A percentile compares a stretch with the other conserved stretches of the same genome.
Evolutionary conservation across 23 red algal genomes (phyloP).

Genomic region (Gracilariopsis chorda): DNA sequence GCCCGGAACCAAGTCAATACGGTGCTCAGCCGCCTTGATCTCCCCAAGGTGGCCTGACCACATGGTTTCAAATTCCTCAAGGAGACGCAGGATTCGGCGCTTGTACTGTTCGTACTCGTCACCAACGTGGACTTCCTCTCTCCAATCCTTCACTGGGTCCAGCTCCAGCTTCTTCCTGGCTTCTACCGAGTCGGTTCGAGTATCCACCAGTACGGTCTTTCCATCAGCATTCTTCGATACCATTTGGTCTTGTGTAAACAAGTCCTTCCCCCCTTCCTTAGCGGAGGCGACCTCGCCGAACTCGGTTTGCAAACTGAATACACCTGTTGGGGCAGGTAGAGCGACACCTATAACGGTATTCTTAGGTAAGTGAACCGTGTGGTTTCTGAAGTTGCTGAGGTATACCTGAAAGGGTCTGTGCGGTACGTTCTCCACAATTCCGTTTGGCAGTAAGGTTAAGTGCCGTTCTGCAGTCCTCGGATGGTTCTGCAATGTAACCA

Average conservation of each 20-base stretch:
- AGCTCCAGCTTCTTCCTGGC: background rate
- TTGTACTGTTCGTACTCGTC: background rate
- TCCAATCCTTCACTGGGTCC: background rate
- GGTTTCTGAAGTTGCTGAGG: background rate
- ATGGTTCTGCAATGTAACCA: background rate
- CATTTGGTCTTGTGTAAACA: too few species aligned
- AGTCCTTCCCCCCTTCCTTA: constrained; percentile 2
- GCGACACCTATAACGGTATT: background rate
- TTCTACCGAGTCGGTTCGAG: background rate
- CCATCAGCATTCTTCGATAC: too few species aligned
- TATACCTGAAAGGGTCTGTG: background rate
- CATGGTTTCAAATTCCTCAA: background rate
- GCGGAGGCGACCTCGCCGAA: background rate
- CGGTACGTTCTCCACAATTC: background rate
- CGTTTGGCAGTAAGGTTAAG: too few species aligned
- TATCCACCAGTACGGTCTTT: background rate
- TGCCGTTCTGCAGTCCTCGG: background rate
- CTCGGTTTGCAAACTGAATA: background rate
- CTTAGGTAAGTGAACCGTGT: background rate
- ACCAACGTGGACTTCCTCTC: background rate
- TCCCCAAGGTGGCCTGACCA: background rate
- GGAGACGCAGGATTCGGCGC: background rate
- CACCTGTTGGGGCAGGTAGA: background rate
- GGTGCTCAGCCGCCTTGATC: background rate
- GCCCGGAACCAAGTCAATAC: too few species aligned